phyloP scores from a whole-genome alignment of 352 stramenopile species.

The Pythium pyrilobum region DNA sequence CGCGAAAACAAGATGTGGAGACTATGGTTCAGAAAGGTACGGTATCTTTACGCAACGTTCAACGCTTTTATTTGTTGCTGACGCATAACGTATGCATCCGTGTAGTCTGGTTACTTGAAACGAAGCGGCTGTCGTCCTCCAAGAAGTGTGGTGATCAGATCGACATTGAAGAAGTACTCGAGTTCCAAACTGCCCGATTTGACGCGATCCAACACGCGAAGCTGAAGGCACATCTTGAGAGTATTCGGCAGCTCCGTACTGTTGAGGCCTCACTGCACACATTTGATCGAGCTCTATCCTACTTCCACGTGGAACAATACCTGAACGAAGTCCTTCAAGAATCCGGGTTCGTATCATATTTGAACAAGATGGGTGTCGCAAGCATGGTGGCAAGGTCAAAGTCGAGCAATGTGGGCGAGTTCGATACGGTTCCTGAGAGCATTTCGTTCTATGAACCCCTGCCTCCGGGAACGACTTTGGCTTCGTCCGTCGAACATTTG shows the following conservation, averaged over 20 bases:
- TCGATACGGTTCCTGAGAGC: slow-evolving; percentile 53
- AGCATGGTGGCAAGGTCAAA: slow-evolving; percentile 15
- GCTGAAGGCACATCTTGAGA: slow-evolving; percentile 61
- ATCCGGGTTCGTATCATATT: slow-evolving; percentile 44
- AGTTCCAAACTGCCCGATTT: slow-evolving; percentile 59
- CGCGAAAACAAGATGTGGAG: slow-evolving; percentile 65
- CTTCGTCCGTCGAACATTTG: slow-evolving; percentile 62
- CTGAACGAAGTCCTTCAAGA: slow-evolving; percentile 76
- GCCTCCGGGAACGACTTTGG: slow-evolving; percentile 37
- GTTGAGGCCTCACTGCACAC: slow-evolving; percentile 75
- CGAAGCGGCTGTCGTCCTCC: slow-evolving; percentile 19
- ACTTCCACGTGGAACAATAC: slow-evolving; percentile 82
- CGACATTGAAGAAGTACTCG: slow-evolving; percentile 26
- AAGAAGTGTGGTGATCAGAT: slow-evolving; percentile 32
- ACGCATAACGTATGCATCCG: not conserved
- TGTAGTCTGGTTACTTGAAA: slow-evolving; percentile 26
- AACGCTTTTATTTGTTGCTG: not conserved
- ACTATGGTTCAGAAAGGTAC: slow-evolving; percentile 66
- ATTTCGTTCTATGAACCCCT: slow-evolving; percentile 73
- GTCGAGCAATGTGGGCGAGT: slow-evolving; percentile 19
- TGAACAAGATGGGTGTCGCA: slow-evolving; percentile 70
- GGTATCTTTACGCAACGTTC: too few species aligned
- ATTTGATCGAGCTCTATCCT: slow-evolving; percentile 72
- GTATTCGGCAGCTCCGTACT: slow-evolving; percentile 67
- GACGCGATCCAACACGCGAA: slow-evolving; percentile 57